Evolutionary conservation across 345 rosid genomes (phyloP).

Genomic region (Arabidopsis thaliana): DNA sequence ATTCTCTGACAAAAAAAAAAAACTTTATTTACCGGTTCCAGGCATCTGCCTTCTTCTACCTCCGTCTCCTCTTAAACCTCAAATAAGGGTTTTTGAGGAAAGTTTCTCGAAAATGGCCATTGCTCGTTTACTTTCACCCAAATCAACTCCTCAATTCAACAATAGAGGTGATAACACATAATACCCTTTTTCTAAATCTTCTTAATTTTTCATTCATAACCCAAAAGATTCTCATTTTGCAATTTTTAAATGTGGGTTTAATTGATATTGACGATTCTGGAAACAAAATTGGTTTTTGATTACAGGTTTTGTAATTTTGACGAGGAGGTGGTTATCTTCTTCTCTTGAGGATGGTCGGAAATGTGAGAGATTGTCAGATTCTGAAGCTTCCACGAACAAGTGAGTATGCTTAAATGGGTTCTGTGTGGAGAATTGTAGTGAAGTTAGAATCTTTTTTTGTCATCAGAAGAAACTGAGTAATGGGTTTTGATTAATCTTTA

Average conservation of each 20-base stretch:
- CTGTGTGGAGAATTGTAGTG: background rate
- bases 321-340: no score
- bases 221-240: background rate
- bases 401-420: background rate
- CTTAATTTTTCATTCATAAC: background rate
- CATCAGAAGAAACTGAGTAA: background rate
- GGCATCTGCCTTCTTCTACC: background rate
- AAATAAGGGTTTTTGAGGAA: background rate
- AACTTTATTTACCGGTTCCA: background rate
- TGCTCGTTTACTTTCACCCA: constrained; percentile 46
- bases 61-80: constrained; percentile 27
- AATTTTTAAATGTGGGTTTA: background rate
- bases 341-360: background rate
- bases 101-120: constrained; percentile 34
- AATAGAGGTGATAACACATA: constrained; percentile 31
- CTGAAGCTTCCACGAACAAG: constrained; percentile 16
- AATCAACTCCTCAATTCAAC: constrained; percentile 26
- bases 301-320: no score
- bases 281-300: no score
- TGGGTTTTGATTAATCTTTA: constrained; percentile 1
- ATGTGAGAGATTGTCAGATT: background rate
- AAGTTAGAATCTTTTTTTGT: constrained; percentile 1
- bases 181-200: background rate
- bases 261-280: background rate
- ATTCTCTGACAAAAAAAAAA: background rate